Base-by-base conservation (phyloP, 352 stramenopile species). In the Plasmopara muralis region DNA sequence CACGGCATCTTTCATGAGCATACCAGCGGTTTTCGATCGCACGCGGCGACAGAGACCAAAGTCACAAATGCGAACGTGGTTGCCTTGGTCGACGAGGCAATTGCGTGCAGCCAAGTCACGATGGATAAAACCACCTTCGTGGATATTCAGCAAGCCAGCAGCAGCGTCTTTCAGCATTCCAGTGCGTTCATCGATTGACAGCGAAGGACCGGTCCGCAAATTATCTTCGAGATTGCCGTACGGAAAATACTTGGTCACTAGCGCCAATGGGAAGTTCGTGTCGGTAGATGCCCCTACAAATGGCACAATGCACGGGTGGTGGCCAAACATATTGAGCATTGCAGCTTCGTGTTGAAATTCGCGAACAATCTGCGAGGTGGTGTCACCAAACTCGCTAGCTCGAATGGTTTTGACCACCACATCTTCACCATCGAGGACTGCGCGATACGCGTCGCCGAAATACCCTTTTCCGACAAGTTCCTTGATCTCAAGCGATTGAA, bases 41-140 rank as follows among this genome's bases (percentile, higher is more conserved):
- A 89, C 73, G 29, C 78, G 72, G 13, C 81, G 74, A 59, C 74
- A 87, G 4, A 92, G 61, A 6, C 81, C 81, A 68, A 92, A 92
- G 50, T 92, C 82, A 43, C 77, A 88, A 34, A 90, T 85, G 28
- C 84, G 84, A 35, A 87, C 77, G 2, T 65, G 73, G 8, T 73
- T 52, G 15, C 77, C 58, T 30, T 81, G 49, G 42, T 88, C 79
- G 9, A 92, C 75, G 5, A 92, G 60, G 46, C 82, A 92, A 57
- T 92, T 92, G 7, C 82, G 73, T 5, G 79, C 82, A 5, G 79
- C 82, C 29, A 92, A 74, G 38, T 92, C 82, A 30, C 82, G 77
- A 46, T 92, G 82, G 40, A 92, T 86, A 30, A 92, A 89, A 18
- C 78, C 79, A 55, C 82, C 82, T 78, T 92, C 75, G 53, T 92